phyloP scores from a whole-genome alignment of 495 filamentous ascomycete species.

The Neurospora terricola region DNA sequence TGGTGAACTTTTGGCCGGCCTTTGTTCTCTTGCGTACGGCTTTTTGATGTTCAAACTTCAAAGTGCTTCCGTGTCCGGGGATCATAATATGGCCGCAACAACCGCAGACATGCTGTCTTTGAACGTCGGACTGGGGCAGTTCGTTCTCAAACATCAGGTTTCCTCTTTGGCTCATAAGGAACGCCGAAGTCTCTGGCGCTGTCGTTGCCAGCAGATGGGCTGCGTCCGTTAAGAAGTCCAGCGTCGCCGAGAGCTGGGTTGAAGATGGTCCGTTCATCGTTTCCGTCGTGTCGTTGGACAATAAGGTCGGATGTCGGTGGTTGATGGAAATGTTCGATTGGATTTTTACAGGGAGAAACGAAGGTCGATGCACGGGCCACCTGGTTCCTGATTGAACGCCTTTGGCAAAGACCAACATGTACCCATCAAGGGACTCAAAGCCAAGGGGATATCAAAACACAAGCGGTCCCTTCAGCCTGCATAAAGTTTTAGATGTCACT shows the following conservation, averaged over 20 bases:
- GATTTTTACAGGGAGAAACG: not conserved
- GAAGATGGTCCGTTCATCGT: constrained; percentile 16
- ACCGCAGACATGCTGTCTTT: constrained; percentile 37
- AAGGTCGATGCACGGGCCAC: not conserved
- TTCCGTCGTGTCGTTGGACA: not conserved
- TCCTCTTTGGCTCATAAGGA: constrained; percentile 37
- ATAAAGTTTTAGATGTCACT: not conserved
- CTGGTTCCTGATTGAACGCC: not conserved
- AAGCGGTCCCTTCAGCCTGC: not conserved
- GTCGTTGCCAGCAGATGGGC: constrained; percentile 37
- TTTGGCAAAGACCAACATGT: not conserved
- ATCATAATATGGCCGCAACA: constrained; percentile 45
- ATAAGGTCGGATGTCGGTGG: not conserved
- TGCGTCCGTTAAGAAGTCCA: constrained; percentile 38
- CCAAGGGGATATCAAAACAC: not conserved
- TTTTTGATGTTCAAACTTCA: constrained; percentile 27
- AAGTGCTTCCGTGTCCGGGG: constrained; percentile 26
- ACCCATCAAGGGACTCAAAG: not conserved
- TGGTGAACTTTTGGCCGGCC: not conserved
- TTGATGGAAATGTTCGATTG: not conserved
- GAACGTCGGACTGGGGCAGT: constrained; percentile 28
- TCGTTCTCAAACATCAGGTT: constrained; percentile 33
- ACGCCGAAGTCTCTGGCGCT: constrained; percentile 38
- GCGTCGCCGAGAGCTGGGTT: constrained; percentile 17
- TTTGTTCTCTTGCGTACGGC: constrained; percentile 4